phyloP scores from a whole-genome alignment of 805 yeast species.

The Dipodascus geniculatus region DNA sequence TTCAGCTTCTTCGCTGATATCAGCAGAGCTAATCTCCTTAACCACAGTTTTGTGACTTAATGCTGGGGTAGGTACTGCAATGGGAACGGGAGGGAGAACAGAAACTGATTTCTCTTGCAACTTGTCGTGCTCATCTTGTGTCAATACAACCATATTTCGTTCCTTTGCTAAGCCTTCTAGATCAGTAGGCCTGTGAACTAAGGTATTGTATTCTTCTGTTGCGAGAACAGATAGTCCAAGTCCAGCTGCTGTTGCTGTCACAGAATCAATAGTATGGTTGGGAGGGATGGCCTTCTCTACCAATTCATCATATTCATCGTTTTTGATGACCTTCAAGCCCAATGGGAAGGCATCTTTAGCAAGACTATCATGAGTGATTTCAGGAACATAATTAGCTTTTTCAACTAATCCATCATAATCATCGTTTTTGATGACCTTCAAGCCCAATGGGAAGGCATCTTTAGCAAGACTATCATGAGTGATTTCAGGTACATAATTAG shows the following conservation, averaged over 20 bases:
- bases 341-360: background rate
- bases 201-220: background rate
- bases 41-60: background rate
- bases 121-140: background rate
- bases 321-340: background rate
- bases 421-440: background rate
- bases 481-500: background rate
- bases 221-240: background rate
- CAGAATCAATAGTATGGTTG: background rate
- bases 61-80: background rate
- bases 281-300: background rate
- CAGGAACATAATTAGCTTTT: background rate
- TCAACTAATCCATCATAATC: conserved; percentile 5
- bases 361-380: background rate
- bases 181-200: conserved; percentile 4
- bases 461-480: background rate
- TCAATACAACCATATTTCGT: background rate
- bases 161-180: conserved; percentile 21
- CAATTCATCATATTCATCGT: background rate
- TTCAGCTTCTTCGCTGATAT: background rate
- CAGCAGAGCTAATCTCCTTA: background rate
- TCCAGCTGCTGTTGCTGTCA: background rate
- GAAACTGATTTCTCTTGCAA: background rate
- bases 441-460: background rate
- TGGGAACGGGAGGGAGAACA: background rate